Conservation (phyloP, 139 green algal species). For the Micractinium sp. region DNA sequence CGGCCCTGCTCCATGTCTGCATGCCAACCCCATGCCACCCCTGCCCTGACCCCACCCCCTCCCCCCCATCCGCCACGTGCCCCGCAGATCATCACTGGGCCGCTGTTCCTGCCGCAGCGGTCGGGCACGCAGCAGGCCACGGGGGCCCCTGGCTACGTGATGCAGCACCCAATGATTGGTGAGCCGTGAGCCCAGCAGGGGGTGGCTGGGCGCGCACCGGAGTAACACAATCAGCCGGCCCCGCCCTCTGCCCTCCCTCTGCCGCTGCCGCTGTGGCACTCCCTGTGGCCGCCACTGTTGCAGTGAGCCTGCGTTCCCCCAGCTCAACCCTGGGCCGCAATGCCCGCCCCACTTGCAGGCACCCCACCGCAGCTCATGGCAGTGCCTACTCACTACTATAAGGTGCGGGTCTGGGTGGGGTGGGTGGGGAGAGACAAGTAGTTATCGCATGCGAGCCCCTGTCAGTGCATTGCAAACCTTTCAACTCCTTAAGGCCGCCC, state of each 20-base stretch:
- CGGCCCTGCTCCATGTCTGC: not conserved
- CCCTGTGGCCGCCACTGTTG: too few species aligned
- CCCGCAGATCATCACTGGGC: conserved; percentile 47
- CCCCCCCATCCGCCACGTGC: not conserved
- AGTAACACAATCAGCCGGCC: too few species aligned
- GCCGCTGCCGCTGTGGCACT: too few species aligned
- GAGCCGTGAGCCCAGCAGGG: not conserved
- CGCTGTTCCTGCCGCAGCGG: conserved; percentile 75
- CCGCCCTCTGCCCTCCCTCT: too few species aligned
- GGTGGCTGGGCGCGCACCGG: too few species aligned
- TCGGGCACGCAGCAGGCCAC: not conserved
- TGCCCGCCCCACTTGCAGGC: conserved; percentile 52
- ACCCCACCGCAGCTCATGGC: conserved; percentile 76
- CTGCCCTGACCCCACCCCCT: not conserved
- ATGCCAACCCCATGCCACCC: not conserved
- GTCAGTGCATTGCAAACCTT: too few species aligned
- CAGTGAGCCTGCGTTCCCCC: too few species aligned
- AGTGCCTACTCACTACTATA: conserved; percentile 96
- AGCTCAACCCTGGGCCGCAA: not conserved
- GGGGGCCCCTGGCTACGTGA: conserved; percentile 57
- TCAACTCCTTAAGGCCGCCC: not conserved
- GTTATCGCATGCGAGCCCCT: too few species aligned
- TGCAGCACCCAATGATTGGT: conserved; percentile 82
- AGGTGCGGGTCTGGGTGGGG: conserved; percentile 58
- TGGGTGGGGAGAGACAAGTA: conserved; percentile 18